Evolutionary conservation across 106 monocot species (phyloP), one percentile per base, ranked within the genome.

Genomic region (Acorus gramineus): DNA sequence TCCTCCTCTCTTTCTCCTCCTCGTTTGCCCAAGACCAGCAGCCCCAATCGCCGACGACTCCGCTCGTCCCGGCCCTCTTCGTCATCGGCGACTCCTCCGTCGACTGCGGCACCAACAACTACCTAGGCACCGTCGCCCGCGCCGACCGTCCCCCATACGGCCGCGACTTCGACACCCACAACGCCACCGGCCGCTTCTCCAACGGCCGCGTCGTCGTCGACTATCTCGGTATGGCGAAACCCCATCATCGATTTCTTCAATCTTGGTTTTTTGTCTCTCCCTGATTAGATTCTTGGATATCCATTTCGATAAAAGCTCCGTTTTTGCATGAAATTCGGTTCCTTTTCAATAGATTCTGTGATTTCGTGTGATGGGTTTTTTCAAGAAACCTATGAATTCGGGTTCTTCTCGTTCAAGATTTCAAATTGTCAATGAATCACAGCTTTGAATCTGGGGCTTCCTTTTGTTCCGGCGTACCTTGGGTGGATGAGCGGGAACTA

Each of bases 71-170:
- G 6, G 92, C 87, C 2, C 66, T 92, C 57, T 87, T 92, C 66
- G 84, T 92, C 44, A 45, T 92, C 28, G 87, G 92, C 7, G 92
- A 92, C 71, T 92, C 92, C 53, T 87, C 92, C 28, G 87, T 82
- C 45, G 92, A 92, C 78, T 74, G 68, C 62, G 87, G 92, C 67
- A 92, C 79, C 71, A 92, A 92, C 87, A 92, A 87, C 79, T 78
- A 75, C 75, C 77, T 92, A 10, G 65, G 74, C 59, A 93, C 93
- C 5, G 71, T 93, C 45, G 93, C 88, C 60, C 79, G 93, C 56
- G 88, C 93, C 60, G 85, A 93, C 44, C 78, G 75, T 3, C 74
- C 64, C 1, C 93, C 93, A 4, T 88, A 88, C 71, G 85, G 93
- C 68, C 75, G 85, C 0, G 93, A 93, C 65, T 93, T 93, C 75